A percentile compares a stretch with the other conserved stretches of the same genome.
These are phyloP conservation scores for Pestalotiopsis fici DNA, from an alignment of 2,329 filamentous ascomycete species.

Conservation along the genomic window DNA sequence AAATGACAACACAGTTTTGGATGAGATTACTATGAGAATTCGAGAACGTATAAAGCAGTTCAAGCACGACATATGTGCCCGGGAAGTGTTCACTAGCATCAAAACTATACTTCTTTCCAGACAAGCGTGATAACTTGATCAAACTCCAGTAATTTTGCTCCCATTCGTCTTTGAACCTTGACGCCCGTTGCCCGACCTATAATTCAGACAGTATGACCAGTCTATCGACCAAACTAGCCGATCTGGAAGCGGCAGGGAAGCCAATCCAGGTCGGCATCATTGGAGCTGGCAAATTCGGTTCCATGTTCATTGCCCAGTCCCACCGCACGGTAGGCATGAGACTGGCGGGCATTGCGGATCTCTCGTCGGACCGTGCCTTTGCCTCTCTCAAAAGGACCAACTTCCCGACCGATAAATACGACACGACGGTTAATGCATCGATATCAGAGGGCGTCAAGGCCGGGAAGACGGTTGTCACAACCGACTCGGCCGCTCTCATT, in stretches of 20 bases:
- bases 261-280: conserved; percentile 44
- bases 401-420: conserved; percentile 38
- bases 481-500: conserved; percentile 41
- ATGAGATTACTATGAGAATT: neutral
- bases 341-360: conserved; percentile 43
- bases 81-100: neutral
- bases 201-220: conserved; percentile 30
- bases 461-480: conserved; percentile 42
- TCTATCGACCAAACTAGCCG: conserved; percentile 40
- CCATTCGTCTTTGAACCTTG: neutral
- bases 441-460: conserved; percentile 39
- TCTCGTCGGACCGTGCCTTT: conserved; percentile 39
- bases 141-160: neutral
- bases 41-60: neutral
- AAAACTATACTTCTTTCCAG: neutral
- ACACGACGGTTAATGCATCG: conserved; percentile 31
- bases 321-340: conserved; percentile 42
- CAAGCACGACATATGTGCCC: neutral
- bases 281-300: conserved; percentile 47
- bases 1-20: neutral
- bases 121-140: neutral
- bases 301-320: conserved; percentile 47
- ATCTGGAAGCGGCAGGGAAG: conserved; percentile 37
- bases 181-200: neutral
- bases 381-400: conserved; percentile 40